These are phyloP conservation scores for Pyrrhoderma lamaoense DNA, from an alignment of 1,284 basidiomycete species.

Conservation along the genomic window DNA sequence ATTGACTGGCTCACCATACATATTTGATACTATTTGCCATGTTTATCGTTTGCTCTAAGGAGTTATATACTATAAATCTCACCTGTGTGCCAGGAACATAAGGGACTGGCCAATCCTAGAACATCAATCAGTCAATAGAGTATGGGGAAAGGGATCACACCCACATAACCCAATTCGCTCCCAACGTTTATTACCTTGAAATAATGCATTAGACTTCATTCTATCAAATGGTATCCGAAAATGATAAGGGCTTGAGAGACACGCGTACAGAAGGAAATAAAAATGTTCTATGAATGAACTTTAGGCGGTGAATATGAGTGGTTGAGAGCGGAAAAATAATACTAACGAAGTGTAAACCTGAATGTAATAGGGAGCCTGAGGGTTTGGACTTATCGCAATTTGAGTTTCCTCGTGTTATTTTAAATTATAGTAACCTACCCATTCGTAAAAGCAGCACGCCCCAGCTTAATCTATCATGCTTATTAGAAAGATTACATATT, in stretches of 20 bases:
- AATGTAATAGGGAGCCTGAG: slow-evolving; percentile 48
- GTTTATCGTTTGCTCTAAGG: slow-evolving; percentile 7
- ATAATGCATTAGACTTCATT: not conserved
- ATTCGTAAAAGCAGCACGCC: slow-evolving; percentile 11
- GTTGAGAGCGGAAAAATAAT: not conserved
- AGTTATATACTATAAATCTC: slow-evolving; percentile 15
- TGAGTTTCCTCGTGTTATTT: not conserved
- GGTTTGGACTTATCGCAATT: slow-evolving; percentile 37
- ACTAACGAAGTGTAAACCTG: slow-evolving; percentile 57
- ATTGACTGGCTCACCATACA: slow-evolving; percentile 45
- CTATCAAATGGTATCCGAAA: too few relatives aligned
- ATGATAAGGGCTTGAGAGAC: not conserved
- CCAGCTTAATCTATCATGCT: slow-evolving; percentile 10
- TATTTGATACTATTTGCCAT: slow-evolving; percentile 43
- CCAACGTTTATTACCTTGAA: slow-evolving; percentile 40
- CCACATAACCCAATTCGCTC: slow-evolving; percentile 38
- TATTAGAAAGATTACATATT: slow-evolving; percentile 23
- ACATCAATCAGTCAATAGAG: not conserved
- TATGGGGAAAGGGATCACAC: slow-evolving; percentile 20
- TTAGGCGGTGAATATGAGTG: too few relatives aligned
- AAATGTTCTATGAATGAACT: slow-evolving; percentile 18
- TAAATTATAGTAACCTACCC: not conserved
- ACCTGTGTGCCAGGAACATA: slow-evolving; percentile 50
- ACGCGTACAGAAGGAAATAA: slow-evolving; percentile 39
- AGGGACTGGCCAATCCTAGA: slow-evolving; percentile 49